Evolutionary conservation across 1,139 yeast species (phyloP), one percentile per base, ranked within the genome.

Genomic region (Blastobotrys elegans): DNA sequence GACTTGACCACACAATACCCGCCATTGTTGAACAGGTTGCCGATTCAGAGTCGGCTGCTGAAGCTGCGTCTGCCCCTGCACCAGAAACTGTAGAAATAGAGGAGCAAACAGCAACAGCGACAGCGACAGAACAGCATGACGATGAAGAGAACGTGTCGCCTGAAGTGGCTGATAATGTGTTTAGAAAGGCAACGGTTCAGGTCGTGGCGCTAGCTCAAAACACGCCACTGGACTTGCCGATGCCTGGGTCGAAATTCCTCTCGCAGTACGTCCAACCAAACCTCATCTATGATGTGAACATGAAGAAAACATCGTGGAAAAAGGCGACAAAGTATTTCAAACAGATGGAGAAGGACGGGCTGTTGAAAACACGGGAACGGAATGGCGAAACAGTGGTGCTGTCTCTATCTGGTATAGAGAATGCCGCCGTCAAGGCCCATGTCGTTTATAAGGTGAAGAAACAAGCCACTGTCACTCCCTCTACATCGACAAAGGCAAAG

Each of bases 231-330:
- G 69, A 75, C 3, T 73, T 68, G n/a, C 74, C 74, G 11, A 59
- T 69, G 52, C 57, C 69, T 0, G 61, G 95, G 1, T 87, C 97
- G 0, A 77, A 74, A 14, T 84, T 92, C 64, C 80, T 89, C 76
- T 76, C 92, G 0, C 76, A 74, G 41, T 79, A 81, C 58, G 71
- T 89, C 13, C 72, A 80, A 56, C 81, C 77, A 47, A 86, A 88
- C 63, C 67, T 90, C n/a, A 95, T 95, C 0, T 79, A 78, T 53
- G 70, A 68, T 52, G 76, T 87, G 38, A 80, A 77, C 51, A 77
- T 92, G 58, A 90, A 89, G 65, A 83, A 80, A 58, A 82, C 96
- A 0, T 79, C 90, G 2, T 90, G 95, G 95, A 89, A 85, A 64
- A 92, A 92, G 61, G 80, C 94, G 1, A 76, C 90, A 18, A 90